Conservation (phyloP, 2,329 filamentous ascomycete species). For the Colletotrichum sp. region DNA sequence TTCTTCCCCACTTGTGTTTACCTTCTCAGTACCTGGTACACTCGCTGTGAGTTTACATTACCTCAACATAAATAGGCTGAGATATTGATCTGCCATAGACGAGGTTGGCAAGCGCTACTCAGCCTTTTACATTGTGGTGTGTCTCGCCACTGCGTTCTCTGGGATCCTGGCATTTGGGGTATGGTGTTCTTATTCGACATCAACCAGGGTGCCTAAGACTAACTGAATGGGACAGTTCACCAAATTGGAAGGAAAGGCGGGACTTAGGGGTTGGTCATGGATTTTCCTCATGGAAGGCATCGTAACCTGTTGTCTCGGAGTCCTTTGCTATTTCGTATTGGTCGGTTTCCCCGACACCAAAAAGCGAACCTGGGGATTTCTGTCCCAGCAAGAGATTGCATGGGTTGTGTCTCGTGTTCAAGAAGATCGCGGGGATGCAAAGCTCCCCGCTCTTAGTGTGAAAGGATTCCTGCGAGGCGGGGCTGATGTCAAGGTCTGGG, state of each 20-base stretch:
- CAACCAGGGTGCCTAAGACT: slow-evolving; percentile 27
- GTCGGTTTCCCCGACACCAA: slow-evolving; percentile 80
- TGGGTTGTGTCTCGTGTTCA: slow-evolving; percentile 72
- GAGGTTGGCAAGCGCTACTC: slow-evolving; percentile 66
- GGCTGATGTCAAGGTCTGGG: slow-evolving; percentile 76
- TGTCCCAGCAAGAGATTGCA: slow-evolving; percentile 67
- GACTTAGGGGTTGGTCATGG: slow-evolving; percentile 60
- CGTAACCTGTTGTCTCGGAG: slow-evolving; percentile 41
- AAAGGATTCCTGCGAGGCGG: slow-evolving; percentile 71
- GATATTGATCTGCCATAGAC: slow-evolving; percentile 17
- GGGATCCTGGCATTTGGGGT: slow-evolving; percentile 27
- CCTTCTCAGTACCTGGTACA: slow-evolving; percentile 72
- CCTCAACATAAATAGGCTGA: slow-evolving; percentile 46
- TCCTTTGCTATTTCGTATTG: slow-evolving; percentile 64
- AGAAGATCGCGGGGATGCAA: slow-evolving; percentile 66
- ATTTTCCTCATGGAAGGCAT: slow-evolving; percentile 72
- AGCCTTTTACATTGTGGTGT: slow-evolving; percentile 31
- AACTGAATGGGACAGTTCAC: background rate
- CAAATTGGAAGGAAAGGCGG: slow-evolving; percentile 59
- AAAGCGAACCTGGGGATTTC: slow-evolving; percentile 51
- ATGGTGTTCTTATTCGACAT: slow-evolving; percentile 7
- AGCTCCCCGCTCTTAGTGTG: slow-evolving; percentile 72
- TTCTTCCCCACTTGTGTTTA: slow-evolving; percentile 58
- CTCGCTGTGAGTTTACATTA: slow-evolving; percentile 40
- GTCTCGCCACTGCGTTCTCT: slow-evolving; percentile 26